Percentiles rank a stretch among this genome's conserved stretches.
Conservation (phyloP, 148 eudicot genomes). For the Pouteria glomerata region DNA sequence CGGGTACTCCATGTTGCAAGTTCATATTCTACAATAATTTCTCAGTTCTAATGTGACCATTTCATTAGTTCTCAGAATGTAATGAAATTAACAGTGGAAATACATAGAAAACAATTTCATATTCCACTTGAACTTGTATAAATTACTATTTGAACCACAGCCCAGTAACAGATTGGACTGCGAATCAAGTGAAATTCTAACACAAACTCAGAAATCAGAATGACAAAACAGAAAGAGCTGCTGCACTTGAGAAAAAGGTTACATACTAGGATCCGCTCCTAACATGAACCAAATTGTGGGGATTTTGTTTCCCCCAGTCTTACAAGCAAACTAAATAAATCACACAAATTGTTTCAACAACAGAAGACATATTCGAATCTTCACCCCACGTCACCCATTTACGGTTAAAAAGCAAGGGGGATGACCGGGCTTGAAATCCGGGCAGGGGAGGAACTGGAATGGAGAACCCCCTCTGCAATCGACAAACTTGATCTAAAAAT, state of each 20-base stretch:
- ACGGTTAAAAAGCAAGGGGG: conserved; percentile 16
- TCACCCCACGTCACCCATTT: conserved; percentile 2
- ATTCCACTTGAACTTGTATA: no score
- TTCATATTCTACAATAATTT: not conserved
- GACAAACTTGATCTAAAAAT: conserved; percentile 2
- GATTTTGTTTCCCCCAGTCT: conserved; percentile 18
- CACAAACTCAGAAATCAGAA: no score
- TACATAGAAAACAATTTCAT: no score
- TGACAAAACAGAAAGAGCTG: not conserved
- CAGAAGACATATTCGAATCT: not conserved
- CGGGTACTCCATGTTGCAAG: not conserved
- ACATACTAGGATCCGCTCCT: conserved; percentile 31
- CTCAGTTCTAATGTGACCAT: no score
- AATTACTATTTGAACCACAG: not conserved
- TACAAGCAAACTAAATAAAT: conserved; percentile 13
- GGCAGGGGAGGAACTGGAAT: not conserved
- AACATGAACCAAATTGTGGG: conserved; percentile 21
- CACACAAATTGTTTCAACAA: not conserved
- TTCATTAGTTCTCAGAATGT: no score
- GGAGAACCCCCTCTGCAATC: not conserved
- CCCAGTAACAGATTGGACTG: not conserved
- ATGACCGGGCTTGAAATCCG: conserved; percentile 4
- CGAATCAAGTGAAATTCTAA: no score
- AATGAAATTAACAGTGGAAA: no score
- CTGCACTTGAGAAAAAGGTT: not conserved